These are phyloP conservation scores for Magnaporthiopsis poae DNA, from an alignment of 2,329 filamentous ascomycete species.

Conservation along the genomic window DNA sequence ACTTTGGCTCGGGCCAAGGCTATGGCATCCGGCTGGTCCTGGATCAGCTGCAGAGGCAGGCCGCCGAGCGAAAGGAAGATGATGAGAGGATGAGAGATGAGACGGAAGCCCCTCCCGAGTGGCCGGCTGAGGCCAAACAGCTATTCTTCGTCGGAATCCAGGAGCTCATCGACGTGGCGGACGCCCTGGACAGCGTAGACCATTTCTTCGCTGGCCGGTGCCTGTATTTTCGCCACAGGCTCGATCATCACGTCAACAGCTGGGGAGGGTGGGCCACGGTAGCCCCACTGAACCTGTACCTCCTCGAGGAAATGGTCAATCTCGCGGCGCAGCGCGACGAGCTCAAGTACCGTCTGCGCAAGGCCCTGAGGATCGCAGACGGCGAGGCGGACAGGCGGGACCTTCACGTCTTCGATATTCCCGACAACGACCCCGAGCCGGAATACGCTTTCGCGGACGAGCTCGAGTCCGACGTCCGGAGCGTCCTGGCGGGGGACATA, in stretches of 20 bases:
- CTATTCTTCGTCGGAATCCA: neutral
- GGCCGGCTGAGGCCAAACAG: neutral
- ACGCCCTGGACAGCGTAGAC: neutral
- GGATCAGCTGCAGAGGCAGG: neutral
- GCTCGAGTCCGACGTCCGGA: neutral
- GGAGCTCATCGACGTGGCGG: neutral
- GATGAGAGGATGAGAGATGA: neutral
- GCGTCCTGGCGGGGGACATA: neutral
- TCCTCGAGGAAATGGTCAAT: neutral
- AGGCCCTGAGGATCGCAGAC: neutral
- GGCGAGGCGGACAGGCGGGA: neutral
- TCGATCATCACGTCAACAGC: neutral
- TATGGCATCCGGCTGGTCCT: neutral
- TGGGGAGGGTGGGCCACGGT: no score
- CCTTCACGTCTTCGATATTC: constrained; percentile 4
- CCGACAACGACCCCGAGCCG: neutral
- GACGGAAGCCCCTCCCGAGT: neutral
- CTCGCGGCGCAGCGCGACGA: neutral
- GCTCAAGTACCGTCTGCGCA: neutral
- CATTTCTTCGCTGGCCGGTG: neutral
- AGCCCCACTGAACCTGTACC: neutral
- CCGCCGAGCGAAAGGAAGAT: neutral
- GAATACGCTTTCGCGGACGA: neutral
- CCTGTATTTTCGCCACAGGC: neutral
- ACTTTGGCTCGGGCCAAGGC: neutral